These are phyloP conservation scores for Xerocomellus dryophilus DNA, from an alignment of 768 basidiomycete species.

Conservation along the genomic window DNA sequence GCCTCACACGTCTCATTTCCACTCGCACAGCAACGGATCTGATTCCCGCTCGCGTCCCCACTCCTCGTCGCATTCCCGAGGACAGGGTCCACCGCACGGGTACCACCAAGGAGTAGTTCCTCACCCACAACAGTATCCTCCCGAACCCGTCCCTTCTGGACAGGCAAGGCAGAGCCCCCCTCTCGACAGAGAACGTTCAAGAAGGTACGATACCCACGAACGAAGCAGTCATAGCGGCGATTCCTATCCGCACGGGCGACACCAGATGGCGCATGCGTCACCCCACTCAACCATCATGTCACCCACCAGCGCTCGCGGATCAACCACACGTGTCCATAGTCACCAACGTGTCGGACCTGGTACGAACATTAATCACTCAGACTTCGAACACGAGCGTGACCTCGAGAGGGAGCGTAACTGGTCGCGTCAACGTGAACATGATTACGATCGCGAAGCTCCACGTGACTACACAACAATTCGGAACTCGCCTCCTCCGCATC, in stretches of 20 bases:
- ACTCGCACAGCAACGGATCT: conserved; percentile 39
- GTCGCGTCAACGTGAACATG: conserved; percentile 41
- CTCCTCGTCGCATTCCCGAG: conserved; percentile 51
- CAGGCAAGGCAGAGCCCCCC: conserved; percentile 51
- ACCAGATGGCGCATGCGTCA: conserved; percentile 32
- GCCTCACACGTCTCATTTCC: conserved; percentile 40
- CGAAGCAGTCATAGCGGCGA: conserved; percentile 34
- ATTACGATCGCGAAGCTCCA: conserved; percentile 37
- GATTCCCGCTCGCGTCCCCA: conserved; percentile 49
- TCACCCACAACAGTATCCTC: conserved; percentile 44
- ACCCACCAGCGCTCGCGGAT: conserved; percentile 35
- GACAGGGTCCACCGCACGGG: conserved; percentile 34
- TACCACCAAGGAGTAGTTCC: conserved; percentile 38
- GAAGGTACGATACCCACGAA: conserved; percentile 50
- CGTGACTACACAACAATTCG: conserved; percentile 36
- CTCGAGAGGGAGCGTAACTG: conserved; percentile 46
- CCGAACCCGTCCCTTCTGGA: conserved; percentile 45
- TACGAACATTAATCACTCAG: conserved; percentile 47
- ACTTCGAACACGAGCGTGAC: conserved; percentile 38
- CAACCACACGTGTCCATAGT: conserved; percentile 48
- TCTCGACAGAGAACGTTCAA: conserved; percentile 42
- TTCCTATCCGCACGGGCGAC: conserved; percentile 33
- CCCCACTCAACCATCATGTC: conserved; percentile 35
- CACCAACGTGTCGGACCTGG: conserved; percentile 69
- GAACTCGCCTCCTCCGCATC: conserved; percentile 43